These are phyloP conservation scores for Daedaleopsis sinensis DNA, from an alignment of 768 basidiomycete species.

Conservation along the genomic window DNA sequence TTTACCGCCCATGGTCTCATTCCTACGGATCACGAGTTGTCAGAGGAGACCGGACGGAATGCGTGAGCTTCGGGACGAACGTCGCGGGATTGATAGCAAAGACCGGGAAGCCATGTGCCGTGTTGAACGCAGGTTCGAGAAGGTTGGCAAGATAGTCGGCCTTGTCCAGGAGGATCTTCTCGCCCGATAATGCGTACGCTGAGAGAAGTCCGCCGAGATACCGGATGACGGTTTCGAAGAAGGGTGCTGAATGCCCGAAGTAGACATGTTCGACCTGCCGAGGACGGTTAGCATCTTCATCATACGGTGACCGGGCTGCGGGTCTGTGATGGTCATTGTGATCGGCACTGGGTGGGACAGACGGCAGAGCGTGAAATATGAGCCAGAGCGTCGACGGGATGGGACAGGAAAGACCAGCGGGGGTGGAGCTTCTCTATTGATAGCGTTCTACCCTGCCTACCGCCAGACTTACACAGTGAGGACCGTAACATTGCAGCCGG, in stretches of 20 bases:
- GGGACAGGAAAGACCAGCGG: too few relatives aligned
- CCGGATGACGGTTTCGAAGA: constrained; percentile 88
- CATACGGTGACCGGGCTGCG: too few relatives aligned
- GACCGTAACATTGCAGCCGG: too few relatives aligned
- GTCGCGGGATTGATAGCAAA: constrained; percentile 66
- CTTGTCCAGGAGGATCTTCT: constrained; percentile 58
- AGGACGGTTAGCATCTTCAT: background rate
- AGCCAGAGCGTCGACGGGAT: too few relatives aligned
- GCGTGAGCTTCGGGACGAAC: constrained; percentile 38
- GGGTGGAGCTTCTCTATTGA: too few relatives aligned
- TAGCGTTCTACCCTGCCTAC: too few relatives aligned
- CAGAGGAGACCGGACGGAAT: background rate
- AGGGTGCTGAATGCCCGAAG: constrained; percentile 40
- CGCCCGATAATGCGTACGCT: constrained; percentile 74
- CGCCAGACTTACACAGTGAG: too few relatives aligned
- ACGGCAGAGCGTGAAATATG: too few relatives aligned
- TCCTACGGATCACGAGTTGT: constrained; percentile 33
- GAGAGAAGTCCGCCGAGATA: constrained; percentile 88
- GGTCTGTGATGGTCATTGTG: too few relatives aligned
- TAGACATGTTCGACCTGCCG: too few relatives aligned
- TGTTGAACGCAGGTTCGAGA: constrained; percentile 75
- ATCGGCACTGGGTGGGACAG: too few relatives aligned
- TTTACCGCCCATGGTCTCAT: constrained; percentile 36
- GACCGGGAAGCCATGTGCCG: constrained; percentile 66
- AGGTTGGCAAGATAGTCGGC: constrained; percentile 75